phyloP scores from a whole-genome alignment of 345 rosid genomes.

The Eucalyptus erythrocorys region DNA sequence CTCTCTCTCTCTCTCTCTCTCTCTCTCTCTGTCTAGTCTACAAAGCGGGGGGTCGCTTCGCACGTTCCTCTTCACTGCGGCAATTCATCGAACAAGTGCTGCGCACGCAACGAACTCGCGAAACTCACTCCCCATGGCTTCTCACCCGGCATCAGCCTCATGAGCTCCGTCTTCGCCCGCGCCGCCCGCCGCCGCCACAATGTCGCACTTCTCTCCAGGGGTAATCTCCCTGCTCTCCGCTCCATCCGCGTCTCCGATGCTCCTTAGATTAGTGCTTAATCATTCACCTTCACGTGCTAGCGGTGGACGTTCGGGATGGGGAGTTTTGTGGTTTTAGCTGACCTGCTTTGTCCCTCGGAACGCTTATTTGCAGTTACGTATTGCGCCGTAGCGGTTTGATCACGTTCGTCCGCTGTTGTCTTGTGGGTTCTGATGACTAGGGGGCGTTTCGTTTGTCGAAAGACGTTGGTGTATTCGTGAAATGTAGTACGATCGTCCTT shows the following conservation, averaged over 20 bases:
- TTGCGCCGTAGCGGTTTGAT: neutral
- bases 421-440: neutral
- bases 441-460: neutral
- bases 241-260: neutral
- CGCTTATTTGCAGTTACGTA: neutral
- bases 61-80: neutral
- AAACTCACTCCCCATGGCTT: neutral
- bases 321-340: neutral
- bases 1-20: neutral
- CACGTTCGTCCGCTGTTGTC: neutral
- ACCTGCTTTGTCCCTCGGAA: neutral
- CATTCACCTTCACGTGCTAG: neutral
- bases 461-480: neutral
- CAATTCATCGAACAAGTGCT: conserved; percentile 31
- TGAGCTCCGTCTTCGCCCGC: conserved; percentile 51
- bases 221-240: conserved; percentile 2
- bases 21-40: neutral
- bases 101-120: neutral
- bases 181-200: conserved; percentile 45
- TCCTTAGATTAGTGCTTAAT: neutral
- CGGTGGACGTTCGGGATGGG: neutral
- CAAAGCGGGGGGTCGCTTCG: neutral
- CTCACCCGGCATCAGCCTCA: conserved; percentile 1
- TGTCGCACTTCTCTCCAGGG: conserved; percentile 8
- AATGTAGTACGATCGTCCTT: neutral